Evolutionary conservation across 345 rosid genomes (phyloP).

Genomic region (Zanthoxylum bungeanum): DNA sequence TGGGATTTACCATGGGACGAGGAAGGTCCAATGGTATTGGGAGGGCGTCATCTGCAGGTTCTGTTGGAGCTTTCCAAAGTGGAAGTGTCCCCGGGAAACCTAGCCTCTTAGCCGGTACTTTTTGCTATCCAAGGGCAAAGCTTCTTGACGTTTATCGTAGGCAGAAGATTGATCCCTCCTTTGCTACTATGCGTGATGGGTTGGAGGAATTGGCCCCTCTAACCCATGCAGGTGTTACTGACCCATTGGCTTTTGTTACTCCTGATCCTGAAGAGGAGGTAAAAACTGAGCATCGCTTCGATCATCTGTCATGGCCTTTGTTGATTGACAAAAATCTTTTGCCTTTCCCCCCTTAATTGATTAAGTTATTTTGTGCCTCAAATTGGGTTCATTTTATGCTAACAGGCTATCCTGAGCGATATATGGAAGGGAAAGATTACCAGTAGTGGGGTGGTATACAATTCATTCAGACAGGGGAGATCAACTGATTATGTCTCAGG

Average conservation of each 20-base stretch:
- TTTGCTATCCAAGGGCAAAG: conserved; percentile 64
- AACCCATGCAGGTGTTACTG: conserved; percentile 24
- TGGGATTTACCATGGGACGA: conserved; percentile 56
- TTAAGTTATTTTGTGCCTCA: background rate
- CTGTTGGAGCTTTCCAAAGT: conserved; percentile 27
- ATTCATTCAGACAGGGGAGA: conserved; percentile 37
- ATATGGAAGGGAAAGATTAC: conserved; percentile 54
- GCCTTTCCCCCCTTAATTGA: background rate
- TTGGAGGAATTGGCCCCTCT: conserved; percentile 45
- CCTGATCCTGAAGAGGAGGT: conserved; percentile 62
- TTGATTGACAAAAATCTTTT: background rate
- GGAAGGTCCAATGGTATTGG: conserved; percentile 49
- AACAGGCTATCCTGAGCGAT: conserved; percentile 42
- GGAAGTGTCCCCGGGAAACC: conserved; percentile 45
- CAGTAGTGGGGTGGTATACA: conserved; percentile 43
- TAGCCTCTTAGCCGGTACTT: conserved; percentile 20
- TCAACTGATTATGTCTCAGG: conserved; percentile 41
- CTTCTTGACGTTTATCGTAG: conserved; percentile 65
- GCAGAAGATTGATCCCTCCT: conserved; percentile 36
- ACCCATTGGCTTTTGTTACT: conserved; percentile 58
- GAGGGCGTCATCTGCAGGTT: conserved; percentile 29
- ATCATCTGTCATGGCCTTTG: background rate
- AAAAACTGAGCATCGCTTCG: conserved; percentile 2
- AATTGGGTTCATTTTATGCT: no score
- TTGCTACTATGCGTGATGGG: conserved; percentile 31